These are phyloP conservation scores for Aureobasidium leucospermi DNA, from an alignment of 2,329 filamentous ascomycete species.

Conservation along the genomic window DNA sequence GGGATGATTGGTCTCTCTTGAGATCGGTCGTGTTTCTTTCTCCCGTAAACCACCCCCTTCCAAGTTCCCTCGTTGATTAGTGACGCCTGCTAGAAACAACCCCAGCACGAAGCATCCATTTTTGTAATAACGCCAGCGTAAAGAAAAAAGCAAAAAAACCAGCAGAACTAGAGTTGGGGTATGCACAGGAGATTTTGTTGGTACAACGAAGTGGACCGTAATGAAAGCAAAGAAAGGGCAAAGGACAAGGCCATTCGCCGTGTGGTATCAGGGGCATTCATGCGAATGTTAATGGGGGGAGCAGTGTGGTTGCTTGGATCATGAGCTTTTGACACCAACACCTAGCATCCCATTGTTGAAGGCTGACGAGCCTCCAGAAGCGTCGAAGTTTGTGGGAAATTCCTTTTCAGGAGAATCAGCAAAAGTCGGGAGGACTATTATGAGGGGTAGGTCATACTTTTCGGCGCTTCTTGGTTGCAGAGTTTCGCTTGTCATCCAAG, in stretches of 20 bases:
- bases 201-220: slow-evolving; percentile 8
- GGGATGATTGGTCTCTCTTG: background rate
- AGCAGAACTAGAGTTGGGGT: background rate
- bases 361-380: background rate
- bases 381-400: slow-evolving; percentile 6
- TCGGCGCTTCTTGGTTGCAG: slow-evolving; percentile 45
- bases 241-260: background rate
- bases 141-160: background rate
- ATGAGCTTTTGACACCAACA: slow-evolving; percentile 13
- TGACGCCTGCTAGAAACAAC: slow-evolving; percentile 2
- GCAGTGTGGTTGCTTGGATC: background rate
- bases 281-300: background rate
- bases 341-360: slow-evolving; percentile 13
- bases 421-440: background rate
- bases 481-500: slow-evolving; percentile 50
- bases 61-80: background rate
- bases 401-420: slow-evolving; percentile 5
- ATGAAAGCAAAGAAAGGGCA: background rate
- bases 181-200: slow-evolving; percentile 8
- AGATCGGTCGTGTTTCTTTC: background rate
- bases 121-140: slow-evolving; percentile 7
- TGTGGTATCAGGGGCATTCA: slow-evolving; percentile 3
- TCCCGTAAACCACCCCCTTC: background rate
- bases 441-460: slow-evolving; percentile 34
- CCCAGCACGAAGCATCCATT: slow-evolving; percentile 8